These are phyloP conservation scores for Monilinia laxa DNA, from an alignment of 2,329 filamentous ascomycete species.

Conservation along the genomic window DNA sequence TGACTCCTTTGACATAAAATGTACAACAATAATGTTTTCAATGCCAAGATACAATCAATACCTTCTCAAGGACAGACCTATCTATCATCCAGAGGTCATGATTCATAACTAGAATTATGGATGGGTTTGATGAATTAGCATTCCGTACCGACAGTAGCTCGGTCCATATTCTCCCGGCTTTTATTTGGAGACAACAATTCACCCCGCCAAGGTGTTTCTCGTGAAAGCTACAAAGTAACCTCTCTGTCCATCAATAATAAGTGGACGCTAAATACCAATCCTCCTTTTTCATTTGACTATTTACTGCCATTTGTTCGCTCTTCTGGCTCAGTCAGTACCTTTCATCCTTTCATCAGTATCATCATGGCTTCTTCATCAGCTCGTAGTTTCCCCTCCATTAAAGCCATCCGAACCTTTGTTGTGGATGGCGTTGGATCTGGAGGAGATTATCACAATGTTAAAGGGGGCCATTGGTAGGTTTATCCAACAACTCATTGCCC, in stretches of 20 bases:
- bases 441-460: conserved; percentile 91
- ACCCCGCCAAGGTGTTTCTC: conserved; percentile 18
- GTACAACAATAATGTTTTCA: not conserved
- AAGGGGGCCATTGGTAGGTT: conserved; percentile 64
- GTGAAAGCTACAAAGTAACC: not conserved
- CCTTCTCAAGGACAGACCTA: not conserved
- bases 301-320: conserved; percentile 1
- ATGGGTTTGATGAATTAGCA: not conserved
- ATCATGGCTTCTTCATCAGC: conserved; percentile 35
- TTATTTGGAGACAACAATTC: not conserved
- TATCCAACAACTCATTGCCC: not conserved
- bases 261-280: not conserved
- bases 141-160: conserved; percentile 11
- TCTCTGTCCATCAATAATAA: conserved; percentile 1
- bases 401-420: conserved; percentile 70
- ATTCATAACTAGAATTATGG: not conserved
- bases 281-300: not conserved
- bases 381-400: conserved; percentile 67
- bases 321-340: not conserved
- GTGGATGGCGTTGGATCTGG: conserved; percentile 64
- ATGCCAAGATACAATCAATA: not conserved
- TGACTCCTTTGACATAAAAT: not conserved
- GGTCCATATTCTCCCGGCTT: conserved; percentile 23
- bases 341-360: conserved; percentile 14
- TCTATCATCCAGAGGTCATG: not conserved